Base-by-base conservation (phyloP, 2,329 filamentous ascomycete genomes). In the Sarocladium kiliense region DNA sequence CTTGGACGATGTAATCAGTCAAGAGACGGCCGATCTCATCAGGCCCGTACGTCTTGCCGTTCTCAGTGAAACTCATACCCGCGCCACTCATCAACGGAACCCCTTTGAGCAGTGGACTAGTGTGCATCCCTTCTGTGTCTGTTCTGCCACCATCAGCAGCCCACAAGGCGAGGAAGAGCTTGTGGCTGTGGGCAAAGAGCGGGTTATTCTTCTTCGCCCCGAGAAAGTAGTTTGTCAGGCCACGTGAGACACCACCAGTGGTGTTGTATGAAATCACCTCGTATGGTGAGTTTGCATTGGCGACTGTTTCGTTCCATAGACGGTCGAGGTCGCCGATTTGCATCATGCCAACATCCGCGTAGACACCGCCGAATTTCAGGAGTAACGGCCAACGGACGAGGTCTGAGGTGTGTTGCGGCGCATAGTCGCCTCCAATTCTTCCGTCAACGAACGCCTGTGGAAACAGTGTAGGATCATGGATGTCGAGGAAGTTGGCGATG, bases 1-100 rank as follows among this genome's bases (percentile, higher is more conserved):
- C 79, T 58, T 84, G 80, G 39, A 78, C 76, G 55, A 82, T 80
- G 58, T 84, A 84, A 60, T 84, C 79, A 2, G 75, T 77, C 61
- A 83, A 68, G 58, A 76, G 68, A 54, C 63, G 68, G 36, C 70
- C 69, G 12, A 68, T 62, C 30, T 74, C 74, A 6, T 76, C 71
- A 3, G 71, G 56, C 3, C 63, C 66, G 61, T 67, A 69, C 12
- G 58, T 66, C 53, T 59, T 61, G 10, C 62, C 64, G 16, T 62
- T 42, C 36, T 66, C 63, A 7, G 58, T 58, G 21, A 64, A 63
- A 11, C 26, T 49, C 18, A 21, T 12, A 7, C 23, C 54, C n/a
- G 30, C 51, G 2, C 37, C 49, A 10, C 70, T 58, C 62, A 74
- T 69, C 53, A 75, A 64, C 2, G 73, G 69, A 1, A 75, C 59